A percentile compares a stretch with the other conserved stretches of the same genome.
phyloP scores from a whole-genome alignment of 306 rosid species.

The Trifolium fragiferum region DNA sequence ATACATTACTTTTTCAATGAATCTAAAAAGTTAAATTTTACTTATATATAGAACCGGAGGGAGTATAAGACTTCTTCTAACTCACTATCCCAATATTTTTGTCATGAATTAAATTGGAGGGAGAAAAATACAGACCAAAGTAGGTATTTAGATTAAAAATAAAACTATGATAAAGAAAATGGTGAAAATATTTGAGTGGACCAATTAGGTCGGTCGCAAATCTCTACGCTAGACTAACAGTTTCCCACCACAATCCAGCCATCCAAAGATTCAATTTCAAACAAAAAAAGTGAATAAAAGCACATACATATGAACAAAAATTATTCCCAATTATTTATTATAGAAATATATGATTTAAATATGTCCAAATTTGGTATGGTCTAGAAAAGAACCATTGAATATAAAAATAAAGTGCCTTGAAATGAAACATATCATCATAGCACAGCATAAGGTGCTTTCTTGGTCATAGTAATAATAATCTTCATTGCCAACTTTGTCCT shows the following conservation, averaged over 20 bases:
- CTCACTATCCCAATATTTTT: too few relatives aligned
- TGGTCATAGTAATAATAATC: slow-evolving; percentile 25
- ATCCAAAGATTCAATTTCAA: slow-evolving; percentile 28
- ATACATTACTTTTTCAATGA: too few relatives aligned
- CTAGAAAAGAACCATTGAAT: slow-evolving; percentile 49
- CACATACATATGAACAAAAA: slow-evolving; percentile 48
- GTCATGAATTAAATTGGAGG: too few relatives aligned
- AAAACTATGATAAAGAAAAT: not conserved
- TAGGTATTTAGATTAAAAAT: not conserved
- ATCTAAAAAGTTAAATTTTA: too few relatives aligned
- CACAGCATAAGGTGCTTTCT: slow-evolving; percentile 11
- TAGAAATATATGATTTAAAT: slow-evolving; percentile 52
- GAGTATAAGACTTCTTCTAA: too few relatives aligned
- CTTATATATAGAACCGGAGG: too few relatives aligned
- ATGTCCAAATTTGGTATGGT: slow-evolving; percentile 71
- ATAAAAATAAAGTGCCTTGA: slow-evolving; percentile 44
- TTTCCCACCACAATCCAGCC: not conserved
- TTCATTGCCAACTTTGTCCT: slow-evolving; percentile 65
- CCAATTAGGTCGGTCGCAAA: slow-evolving; percentile 32
- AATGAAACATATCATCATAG: slow-evolving; percentile 41
- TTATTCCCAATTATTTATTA: slow-evolving; percentile 70
- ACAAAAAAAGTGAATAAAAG: slow-evolving; percentile 16
- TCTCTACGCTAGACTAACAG: not conserved
- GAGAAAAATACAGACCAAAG: not conserved
- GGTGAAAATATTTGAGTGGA: slow-evolving; percentile 36